Percentiles rank a stretch among this genome's conserved stretches.
These are phyloP conservation scores for Ramaria rubella DNA, from an alignment of 768 basidiomycete genomes.

Conservation along the genomic window DNA sequence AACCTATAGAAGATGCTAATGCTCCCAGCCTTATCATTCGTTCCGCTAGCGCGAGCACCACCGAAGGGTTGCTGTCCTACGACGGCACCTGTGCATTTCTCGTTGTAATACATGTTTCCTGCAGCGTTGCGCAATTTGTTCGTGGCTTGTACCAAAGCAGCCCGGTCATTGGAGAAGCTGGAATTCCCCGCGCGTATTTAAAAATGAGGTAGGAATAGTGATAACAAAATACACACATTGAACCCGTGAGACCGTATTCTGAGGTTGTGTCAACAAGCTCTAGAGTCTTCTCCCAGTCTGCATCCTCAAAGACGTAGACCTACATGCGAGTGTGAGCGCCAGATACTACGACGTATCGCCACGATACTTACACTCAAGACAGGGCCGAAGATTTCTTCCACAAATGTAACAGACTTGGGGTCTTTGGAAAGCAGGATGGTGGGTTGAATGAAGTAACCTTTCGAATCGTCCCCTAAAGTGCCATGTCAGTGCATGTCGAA, in stretches of 20 bases:
- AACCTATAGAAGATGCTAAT: conserved; percentile 73
- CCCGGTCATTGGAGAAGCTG: conserved; percentile 80
- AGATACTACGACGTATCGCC: not conserved
- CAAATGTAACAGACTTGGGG: conserved; percentile 82
- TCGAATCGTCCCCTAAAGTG: conserved; percentile 70
- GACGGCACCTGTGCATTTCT: conserved; percentile 96
- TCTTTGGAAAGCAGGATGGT: conserved; percentile 92
- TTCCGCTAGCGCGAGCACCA: conserved; percentile 86
- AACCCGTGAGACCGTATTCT: conserved; percentile 87
- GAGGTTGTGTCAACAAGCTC: conserved; percentile 84
- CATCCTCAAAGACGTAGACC: conserved; percentile 87
- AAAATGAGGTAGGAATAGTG: conserved; percentile 11
- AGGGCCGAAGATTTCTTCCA: conserved; percentile 95
- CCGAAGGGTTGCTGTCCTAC: conserved; percentile 99
- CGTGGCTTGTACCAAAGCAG: conserved; percentile 71
- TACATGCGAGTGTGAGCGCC: conserved; percentile 22
- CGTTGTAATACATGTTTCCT: conserved; percentile 97
- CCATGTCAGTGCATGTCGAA: not conserved
- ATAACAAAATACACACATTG: conserved; percentile 57
- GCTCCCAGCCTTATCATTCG: conserved; percentile 96
- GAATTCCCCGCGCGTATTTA: not conserved
- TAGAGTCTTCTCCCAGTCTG: conserved; percentile 77
- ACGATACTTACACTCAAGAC: conserved; percentile 68
- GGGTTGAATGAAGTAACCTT: conserved; percentile 90
- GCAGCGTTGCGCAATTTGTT: conserved; percentile 84